Base-by-base conservation (phyloP, 192 early-diverging fungal species). In the Entomortierella beljakovae region DNA sequence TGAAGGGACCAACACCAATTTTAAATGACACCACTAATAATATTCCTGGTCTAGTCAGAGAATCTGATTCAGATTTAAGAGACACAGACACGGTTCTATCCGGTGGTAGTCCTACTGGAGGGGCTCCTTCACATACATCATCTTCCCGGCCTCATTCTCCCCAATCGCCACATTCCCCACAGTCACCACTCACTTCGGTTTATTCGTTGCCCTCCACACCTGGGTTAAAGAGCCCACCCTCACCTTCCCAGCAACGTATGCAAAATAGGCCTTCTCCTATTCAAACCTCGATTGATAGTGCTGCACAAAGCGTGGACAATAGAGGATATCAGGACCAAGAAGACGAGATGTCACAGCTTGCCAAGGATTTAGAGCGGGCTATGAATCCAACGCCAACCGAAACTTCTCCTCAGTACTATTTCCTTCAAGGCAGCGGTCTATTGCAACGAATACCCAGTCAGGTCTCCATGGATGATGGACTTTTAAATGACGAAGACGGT, bases 301-400 rank as follows among this genome's bases (percentile, higher is more conserved):
- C 31, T 1, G 32, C 61, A 23, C 59, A 29, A 6, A 61, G 43
- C 28, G 7, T 20, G 13, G 34, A 6, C 2, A 3, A n/a, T 23
- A 35, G 10, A 42, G 22, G 0, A 53, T 25, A 29, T 5, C 38
- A 46, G 9, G 26, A 66, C 15, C n/a, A 53, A 9, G 54, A 68
- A 1, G 32, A 48, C 22, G 65, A 68, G 34, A 50, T 76, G 28
- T 68, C 64, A 20, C 73, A 76, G 26, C 42, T 76, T 7, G 73
- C 60, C 32, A 67, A 33, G 38, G 73, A 76, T 51, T 34, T 76
- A 2, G 73, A 76, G 20, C 60, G 60, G 1, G 73, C 73, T 16
- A 76, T 76, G 73, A 76, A 76, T 50, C 73, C 73, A 1, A 76
- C 73, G 0, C 73, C 73, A 23, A 76, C 73, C 22, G 73, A 76